Percentiles rank a stretch among this genome's conserved stretches.
Conservation (phyloP, 2,329 filamentous ascomycete species). For the Pestalotiopsis sp. region DNA sequence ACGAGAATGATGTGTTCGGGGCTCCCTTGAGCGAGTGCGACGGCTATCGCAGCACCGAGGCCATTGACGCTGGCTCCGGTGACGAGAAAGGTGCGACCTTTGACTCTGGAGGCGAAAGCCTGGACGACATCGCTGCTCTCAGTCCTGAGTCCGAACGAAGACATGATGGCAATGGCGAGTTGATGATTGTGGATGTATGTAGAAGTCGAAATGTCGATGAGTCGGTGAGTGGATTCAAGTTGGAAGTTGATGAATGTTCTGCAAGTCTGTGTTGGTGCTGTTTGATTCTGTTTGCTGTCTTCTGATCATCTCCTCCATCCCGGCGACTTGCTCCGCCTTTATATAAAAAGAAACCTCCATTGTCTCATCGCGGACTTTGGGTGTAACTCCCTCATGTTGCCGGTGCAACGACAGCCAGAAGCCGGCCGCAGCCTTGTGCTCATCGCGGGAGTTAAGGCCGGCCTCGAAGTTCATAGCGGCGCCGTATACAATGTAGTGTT, state of each 20-base stretch:
- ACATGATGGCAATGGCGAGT: slow-evolving; percentile 5
- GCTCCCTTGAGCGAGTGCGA: slow-evolving; percentile 14
- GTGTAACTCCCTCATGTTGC: neutral
- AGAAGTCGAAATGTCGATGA: neutral
- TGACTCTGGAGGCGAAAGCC: slow-evolving; percentile 18
- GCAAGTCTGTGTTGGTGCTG: neutral
- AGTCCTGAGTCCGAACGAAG: slow-evolving; percentile 18
- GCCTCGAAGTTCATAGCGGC: neutral
- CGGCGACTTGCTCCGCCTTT: neutral
- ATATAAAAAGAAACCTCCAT: neutral
- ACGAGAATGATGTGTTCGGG: slow-evolving; percentile 22
- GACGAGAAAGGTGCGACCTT: slow-evolving; percentile 24
- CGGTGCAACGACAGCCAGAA: neutral
- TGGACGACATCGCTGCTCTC: slow-evolving; percentile 15
- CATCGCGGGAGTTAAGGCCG: neutral
- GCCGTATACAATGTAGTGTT: neutral
- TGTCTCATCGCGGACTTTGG: neutral
- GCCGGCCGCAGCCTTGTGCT: neutral
- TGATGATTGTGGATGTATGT: neutral
- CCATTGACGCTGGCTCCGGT: slow-evolving; percentile 19
- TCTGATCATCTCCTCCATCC: neutral
- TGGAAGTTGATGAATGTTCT: neutral
- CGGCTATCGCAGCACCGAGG: slow-evolving; percentile 16
- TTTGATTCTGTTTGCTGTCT: neutral
- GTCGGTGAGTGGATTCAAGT: neutral